phyloP scores from a whole-genome alignment of 495 filamentous ascomycete species.

The Penicillium samsonianum region DNA sequence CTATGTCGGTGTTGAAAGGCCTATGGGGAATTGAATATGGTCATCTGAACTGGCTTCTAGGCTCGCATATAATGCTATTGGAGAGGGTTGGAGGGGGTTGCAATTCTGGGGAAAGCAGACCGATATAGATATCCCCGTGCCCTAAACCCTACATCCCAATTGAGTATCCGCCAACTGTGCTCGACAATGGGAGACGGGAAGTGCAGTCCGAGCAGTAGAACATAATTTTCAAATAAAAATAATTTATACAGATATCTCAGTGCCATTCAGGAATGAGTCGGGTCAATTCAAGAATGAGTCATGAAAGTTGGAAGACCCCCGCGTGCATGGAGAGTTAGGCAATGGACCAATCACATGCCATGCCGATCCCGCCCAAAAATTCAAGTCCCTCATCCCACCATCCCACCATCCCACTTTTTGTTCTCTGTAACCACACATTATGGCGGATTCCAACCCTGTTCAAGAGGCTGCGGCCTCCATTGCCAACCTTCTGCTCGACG shows the following conservation, averaged over 20 bases:
- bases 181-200: not conserved
- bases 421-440: conserved; percentile 29
- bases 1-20: not conserved
- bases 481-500: conserved; percentile 77
- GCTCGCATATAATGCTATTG: not conserved
- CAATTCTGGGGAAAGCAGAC: not conserved
- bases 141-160: conserved; percentile 46
- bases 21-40: too few species aligned
- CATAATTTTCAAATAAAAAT: not conserved
- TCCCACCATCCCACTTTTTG: conserved; percentile 32
- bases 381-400: conserved; percentile 31
- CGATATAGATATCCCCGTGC: conserved; percentile 19
- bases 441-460: conserved; percentile 50
- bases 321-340: not conserved
- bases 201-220: not conserved
- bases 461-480: conserved; percentile 63
- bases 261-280: not conserved
- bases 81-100: not conserved
- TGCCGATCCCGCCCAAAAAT: conserved; percentile 44
- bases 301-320: not conserved
- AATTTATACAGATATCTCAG: not conserved
- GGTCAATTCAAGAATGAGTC: not conserved
- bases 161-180: conserved; percentile 4
- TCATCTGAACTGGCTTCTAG: not conserved
- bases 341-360: conserved; percentile 34